phyloP scores from a whole-genome alignment of 2,329 filamentous ascomycete species.

The Cyanodermella asteris region DNA sequence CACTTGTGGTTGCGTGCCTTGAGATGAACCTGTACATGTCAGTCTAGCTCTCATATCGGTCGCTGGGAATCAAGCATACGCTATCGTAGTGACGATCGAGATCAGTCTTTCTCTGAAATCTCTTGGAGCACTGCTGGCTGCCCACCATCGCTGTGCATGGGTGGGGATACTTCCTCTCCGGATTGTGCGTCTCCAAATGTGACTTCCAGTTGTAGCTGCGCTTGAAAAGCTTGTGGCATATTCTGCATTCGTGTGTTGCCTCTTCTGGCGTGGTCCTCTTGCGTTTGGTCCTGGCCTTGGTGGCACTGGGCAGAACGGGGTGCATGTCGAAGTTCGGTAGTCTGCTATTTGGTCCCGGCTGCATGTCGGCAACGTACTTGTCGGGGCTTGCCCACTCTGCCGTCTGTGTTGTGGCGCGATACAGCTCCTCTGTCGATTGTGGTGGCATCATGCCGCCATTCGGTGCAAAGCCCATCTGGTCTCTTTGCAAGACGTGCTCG shows the following conservation, averaged over 20 bases:
- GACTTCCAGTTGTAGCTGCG: constrained; percentile 72
- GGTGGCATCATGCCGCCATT: no score
- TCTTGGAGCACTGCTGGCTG: constrained; percentile 40
- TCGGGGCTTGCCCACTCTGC: no score
- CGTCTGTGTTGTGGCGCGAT: no score
- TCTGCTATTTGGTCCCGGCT: no score
- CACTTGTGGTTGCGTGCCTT: constrained; percentile 51
- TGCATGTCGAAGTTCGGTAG: constrained; percentile 5
- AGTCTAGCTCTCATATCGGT: constrained; percentile 1
- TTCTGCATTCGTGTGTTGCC: constrained; percentile 48
- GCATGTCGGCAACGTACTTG: no score
- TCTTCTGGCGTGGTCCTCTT: constrained; percentile 41
- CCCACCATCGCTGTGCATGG: constrained; percentile 31
- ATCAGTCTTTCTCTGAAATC: constrained; percentile 68
- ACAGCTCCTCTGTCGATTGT: constrained; percentile 6
- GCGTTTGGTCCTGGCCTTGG: constrained; percentile 9
- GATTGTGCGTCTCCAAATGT: constrained; percentile 67
- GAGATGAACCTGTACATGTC: constrained; percentile 39
- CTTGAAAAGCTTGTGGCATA: constrained; percentile 61
- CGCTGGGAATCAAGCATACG: constrained; percentile 17
- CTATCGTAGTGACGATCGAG: constrained; percentile 34
- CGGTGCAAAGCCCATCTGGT: no score
- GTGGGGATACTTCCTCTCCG: constrained; percentile 48
- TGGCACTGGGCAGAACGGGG: constrained; percentile 7
- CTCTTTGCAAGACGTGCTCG: constrained; percentile 6